Base-by-base conservation (phyloP, 495 filamentous ascomycete genomes). In the Xylaria bambusicola region DNA sequence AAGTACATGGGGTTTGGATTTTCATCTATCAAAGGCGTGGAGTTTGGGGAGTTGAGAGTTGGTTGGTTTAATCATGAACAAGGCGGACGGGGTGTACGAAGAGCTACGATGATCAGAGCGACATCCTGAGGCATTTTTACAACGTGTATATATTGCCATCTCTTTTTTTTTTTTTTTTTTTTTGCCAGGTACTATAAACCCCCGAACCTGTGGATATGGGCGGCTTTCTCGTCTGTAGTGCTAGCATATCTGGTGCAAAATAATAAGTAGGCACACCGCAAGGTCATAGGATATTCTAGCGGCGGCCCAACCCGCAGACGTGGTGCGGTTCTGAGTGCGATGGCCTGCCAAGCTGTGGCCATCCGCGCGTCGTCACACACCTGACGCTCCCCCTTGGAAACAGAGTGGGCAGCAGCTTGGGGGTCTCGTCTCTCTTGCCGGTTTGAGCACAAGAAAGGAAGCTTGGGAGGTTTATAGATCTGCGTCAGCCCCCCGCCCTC, bases 401-500 rank as follows among this genome's bases (percentile, higher is more conserved):
- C 13, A 18, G 35, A 23, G 35, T 52, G 38, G 52, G 38, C 40
- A 36, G 17, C 52, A n/a, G n/a, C n/a, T n/a, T 21, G 3, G 52
- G 52, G 52, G 45, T 20, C 41, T 44, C 36, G 29, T 58, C 24
- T 53, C 20, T 51, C 44, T 12, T 36, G 5, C 47, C 42, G 35
- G 9, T 50, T 42, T n/a, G n/a, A n/a, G n/a, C n/a, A n/a, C n/a
- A n/a, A n/a, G 21, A 44, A n/a, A 51, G 41, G 33, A 51, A 41
- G 26, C 48, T 51, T 33, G 56, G 13, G 26, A 33, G 6, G 23
- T 51, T n/a, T 51, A 46, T 44, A 50, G 56, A 58, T 51, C 35
- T 21, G n/a, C n/a, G 56, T 54, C 52, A 54, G 52, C 52, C 52
- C 52, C 52, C 52, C 36, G 36, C 29, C 52, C 38, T 33, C 29